Percentiles rank a stretch among this genome's conserved stretches.
These are phyloP conservation scores for Closterium sp. DNA, from an alignment of 139 green algal species.

Conservation along the genomic window DNA sequence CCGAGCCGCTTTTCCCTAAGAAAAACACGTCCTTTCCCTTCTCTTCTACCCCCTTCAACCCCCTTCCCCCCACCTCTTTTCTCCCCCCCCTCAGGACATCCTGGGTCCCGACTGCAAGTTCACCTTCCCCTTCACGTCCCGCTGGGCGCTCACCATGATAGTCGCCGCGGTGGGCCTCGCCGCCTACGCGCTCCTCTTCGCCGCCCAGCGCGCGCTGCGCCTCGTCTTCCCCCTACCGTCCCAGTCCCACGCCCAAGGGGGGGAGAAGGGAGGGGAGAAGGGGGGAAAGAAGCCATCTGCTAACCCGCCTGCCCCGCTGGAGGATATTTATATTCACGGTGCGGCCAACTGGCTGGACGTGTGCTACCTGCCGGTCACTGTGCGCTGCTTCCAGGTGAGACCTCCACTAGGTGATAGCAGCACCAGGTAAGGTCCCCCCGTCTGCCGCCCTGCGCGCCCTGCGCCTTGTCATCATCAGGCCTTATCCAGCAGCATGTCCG, in stretches of 20 bases:
- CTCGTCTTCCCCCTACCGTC: neutral
- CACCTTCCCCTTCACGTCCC: neutral
- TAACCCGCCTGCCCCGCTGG: neutral
- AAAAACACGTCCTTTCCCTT: no score
- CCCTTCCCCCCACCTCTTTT: neutral
- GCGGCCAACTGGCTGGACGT: neutral
- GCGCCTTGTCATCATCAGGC: no score
- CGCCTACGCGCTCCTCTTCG: neutral
- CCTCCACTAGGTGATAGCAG: neutral
- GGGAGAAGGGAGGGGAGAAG: neutral
- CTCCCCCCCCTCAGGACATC: neutral
- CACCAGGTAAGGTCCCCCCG: neutral
- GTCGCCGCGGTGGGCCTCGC: neutral
- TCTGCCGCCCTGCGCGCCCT: no score
- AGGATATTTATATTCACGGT: neutral
- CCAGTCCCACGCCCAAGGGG: neutral
- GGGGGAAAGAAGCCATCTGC: neutral
- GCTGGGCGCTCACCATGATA: neutral
- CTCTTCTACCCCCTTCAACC: no score
- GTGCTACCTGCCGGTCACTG: neutral
- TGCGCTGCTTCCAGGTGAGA: constrained; percentile 6
- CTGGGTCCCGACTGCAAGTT: neutral
- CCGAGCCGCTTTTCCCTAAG: no score
- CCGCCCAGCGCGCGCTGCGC: neutral
- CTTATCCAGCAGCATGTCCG: no score